These are phyloP conservation scores for Porphyrellus cyaneotinctus DNA, from an alignment of 768 basidiomycete genomes.

Conservation along the genomic window DNA sequence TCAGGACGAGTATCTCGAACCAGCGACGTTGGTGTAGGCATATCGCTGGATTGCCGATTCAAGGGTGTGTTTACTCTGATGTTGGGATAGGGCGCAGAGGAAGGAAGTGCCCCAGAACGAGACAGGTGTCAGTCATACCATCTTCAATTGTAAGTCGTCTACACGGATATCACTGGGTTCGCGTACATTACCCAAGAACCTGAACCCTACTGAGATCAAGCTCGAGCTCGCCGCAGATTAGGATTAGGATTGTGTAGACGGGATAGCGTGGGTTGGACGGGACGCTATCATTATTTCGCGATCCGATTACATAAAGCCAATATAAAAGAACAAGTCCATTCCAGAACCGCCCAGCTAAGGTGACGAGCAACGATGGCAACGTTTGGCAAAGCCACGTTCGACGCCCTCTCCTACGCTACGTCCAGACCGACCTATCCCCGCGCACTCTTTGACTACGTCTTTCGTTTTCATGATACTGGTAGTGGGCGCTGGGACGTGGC, in stretches of 20 bases:
- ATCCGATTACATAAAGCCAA: too few species aligned
- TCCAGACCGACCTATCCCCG: constrained; percentile 72
- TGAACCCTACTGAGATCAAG: constrained; percentile 4
- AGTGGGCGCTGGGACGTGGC: constrained; percentile 48
- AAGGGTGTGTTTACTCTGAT: constrained; percentile 43
- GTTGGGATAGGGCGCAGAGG: constrained; percentile 71
- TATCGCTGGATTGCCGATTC: constrained; percentile 99
- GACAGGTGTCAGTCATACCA: constrained; percentile 71
- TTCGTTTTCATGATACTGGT: constrained; percentile 48
- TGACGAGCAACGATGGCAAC: constrained; percentile 55
- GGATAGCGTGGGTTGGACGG: background rate
- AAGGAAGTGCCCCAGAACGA: constrained; percentile 94
- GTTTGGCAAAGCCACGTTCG: constrained; percentile 68
- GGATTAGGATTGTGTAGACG: too few species aligned
- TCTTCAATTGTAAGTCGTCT: constrained; percentile 78
- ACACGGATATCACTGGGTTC: constrained; percentile 46
- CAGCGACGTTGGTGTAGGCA: constrained; percentile 93
- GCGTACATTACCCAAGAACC: constrained; percentile 39
- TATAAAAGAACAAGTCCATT: too few species aligned
- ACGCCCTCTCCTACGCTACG: constrained; percentile 61
- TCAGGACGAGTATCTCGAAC: constrained; percentile 96
- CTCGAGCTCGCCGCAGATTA: constrained; percentile 1
- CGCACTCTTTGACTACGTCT: constrained; percentile 59
- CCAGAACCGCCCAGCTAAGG: too few species aligned
- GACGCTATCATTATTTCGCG: too few species aligned